A percentile compares a stretch with the other conserved stretches of the same genome.
Evolutionary conservation across 2,329 filamentous ascomycete species (phyloP).

Genomic region (Aureobasidium sp.): DNA sequence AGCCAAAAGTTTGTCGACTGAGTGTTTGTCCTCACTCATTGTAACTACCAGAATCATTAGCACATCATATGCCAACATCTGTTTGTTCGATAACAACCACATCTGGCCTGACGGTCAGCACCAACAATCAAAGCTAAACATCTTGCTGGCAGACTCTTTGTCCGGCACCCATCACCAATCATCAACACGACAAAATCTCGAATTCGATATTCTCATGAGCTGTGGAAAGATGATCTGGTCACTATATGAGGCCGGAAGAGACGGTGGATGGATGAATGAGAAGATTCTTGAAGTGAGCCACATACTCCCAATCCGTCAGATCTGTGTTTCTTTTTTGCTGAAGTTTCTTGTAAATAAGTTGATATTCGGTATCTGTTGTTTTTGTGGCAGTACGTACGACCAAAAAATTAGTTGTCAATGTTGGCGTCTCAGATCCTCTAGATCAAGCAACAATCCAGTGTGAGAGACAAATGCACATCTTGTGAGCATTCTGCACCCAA

Average conservation of each 20-base stretch:
- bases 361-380: too few species aligned
- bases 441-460: slow-evolving; percentile 18
- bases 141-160: background rate
- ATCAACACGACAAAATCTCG: background rate
- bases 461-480: slow-evolving; percentile 25
- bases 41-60: background rate
- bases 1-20: background rate
- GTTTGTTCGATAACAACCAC: background rate
- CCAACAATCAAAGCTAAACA: background rate
- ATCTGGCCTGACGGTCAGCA: background rate
- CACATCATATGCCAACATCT: background rate
- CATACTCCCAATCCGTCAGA: background rate
- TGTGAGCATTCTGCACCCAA: slow-evolving; percentile 28
- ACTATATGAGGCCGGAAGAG: background rate
- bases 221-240: slow-evolving; percentile 5
- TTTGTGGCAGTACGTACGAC: too few species aligned
- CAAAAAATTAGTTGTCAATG: too few species aligned
- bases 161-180: too few species aligned
- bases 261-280: background rate
- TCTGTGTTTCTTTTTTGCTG: background rate
- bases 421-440: too few species aligned
- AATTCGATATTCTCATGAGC: background rate
- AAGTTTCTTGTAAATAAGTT: too few species aligned
- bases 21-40: background rate
- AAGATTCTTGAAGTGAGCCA: background rate